Base-by-base conservation (phyloP, 257 asterid species). In the Lavandula angustifolia region DNA sequence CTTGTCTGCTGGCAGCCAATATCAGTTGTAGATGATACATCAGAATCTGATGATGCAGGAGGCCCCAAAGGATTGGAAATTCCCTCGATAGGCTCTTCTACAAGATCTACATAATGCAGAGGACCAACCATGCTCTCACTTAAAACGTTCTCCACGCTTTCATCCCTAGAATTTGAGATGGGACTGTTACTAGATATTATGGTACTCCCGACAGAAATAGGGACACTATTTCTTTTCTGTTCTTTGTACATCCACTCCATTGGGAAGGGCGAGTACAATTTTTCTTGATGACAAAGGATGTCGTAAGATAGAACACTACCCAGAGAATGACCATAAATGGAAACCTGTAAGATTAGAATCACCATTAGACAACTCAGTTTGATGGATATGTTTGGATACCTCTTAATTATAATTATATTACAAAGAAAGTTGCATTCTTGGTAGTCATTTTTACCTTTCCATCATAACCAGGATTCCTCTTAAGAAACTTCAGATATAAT, bases 401-500 rank as follows among this genome's bases (percentile, higher is more conserved):
- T 49, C n/a, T n/a, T n/a, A 55, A 32, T 43, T 34, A 43, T 7
- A 31, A 46, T 40, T 8, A 41, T 41, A 47, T 43, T 1, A 52
- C 14, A 52, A 43, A 6, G 52, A 38, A 66, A 55, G 64, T 4
- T 70, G 68, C 34, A 14, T 35, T 56, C 47, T 60, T 89, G 85
- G 63, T 66, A n/a, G n/a, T n/a, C n/a, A n/a, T n/a, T n/a, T n/a
- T n/a, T 81, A 92, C 99, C 96, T 92, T 92, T 67, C 99, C 97
- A 64, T 88, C 89, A 74, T 92, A 92, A 60, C 94, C 96, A 54
- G 99, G 99, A 78, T 92, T 92, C 84, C 99, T 82, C 84, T 84
- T 84, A 27, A 89, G 85, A 70, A 92, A 92, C 84, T 92, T 92
- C 79, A 89, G 57, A 84, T 89, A 92, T 62, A 92, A 73, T 74